Percentiles rank a stretch among this genome's conserved stretches.
These are phyloP conservation scores for Suhomyces xylopsoci DNA, from an alignment of 805 yeast species.

Conservation along the genomic window DNA sequence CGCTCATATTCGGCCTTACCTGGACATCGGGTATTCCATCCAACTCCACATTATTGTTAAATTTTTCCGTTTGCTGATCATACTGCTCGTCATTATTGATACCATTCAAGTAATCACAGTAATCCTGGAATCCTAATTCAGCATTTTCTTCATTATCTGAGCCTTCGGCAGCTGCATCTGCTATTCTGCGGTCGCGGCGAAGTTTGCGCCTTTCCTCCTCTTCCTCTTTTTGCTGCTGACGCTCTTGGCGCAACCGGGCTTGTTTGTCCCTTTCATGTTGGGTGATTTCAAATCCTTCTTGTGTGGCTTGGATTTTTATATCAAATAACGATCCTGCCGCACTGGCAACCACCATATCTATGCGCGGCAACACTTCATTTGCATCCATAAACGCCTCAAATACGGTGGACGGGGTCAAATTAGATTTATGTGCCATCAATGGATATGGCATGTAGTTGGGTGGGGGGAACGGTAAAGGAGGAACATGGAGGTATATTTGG, in stretches of 20 bases:
- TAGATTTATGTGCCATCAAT: conserved; percentile 31
- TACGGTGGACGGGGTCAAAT: conserved; percentile 35
- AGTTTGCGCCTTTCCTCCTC: background rate
- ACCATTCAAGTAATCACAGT: conserved; percentile 19
- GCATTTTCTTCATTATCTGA: conserved; percentile 10
- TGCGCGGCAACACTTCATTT: conserved; percentile 33
- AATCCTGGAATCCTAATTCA: conserved; percentile 17
- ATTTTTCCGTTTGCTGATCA: background rate
- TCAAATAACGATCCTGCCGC: conserved; percentile 45
- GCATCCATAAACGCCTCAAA: conserved; percentile 36
- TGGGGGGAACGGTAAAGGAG: conserved; percentile 47
- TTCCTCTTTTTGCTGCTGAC: conserved; percentile 5
- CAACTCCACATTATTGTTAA: background rate
- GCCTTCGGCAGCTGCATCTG: background rate
- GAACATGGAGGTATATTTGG: conserved; percentile 17
- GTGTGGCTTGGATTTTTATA: conserved; percentile 28
- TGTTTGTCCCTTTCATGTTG: conserved; percentile 12
- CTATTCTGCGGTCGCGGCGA: conserved; percentile 5
- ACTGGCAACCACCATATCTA: conserved; percentile 45
- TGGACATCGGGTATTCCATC: background rate
- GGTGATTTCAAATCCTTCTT: conserved; percentile 29
- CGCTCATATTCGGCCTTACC: conserved; percentile 4
- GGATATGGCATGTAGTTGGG: conserved; percentile 46
- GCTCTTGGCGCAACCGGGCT: conserved; percentile 1
- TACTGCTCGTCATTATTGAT: background rate